A percentile compares a stretch with the other conserved stretches of the same genome.
phyloP scores from a whole-genome alignment of 768 basidiomycete genomes.

The Tremella fuciformis region DNA sequence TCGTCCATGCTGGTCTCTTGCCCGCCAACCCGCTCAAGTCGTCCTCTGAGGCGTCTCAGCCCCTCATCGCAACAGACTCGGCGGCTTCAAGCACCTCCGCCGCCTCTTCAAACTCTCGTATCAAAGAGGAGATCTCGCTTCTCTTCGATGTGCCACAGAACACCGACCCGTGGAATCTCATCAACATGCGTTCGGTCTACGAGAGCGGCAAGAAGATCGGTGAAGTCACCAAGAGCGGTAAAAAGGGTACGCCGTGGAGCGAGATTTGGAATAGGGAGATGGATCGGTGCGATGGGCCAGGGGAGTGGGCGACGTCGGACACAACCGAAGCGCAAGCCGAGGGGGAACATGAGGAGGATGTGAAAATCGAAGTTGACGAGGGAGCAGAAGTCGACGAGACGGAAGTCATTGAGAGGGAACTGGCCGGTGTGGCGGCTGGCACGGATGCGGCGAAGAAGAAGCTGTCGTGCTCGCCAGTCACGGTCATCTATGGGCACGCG shows the following conservation, averaged over 20 bases:
- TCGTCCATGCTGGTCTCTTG: constrained; percentile 81
- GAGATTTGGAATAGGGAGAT: constrained; percentile 61
- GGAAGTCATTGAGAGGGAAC: constrained; percentile 24
- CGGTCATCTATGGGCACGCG: constrained; percentile 79
- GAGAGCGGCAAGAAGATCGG: constrained; percentile 52
- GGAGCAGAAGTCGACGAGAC: constrained; percentile 30
- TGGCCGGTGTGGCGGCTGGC: constrained; percentile 19
- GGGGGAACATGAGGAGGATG: constrained; percentile 22
- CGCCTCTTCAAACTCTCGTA: constrained; percentile 5
- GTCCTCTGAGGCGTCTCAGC: constrained; percentile 61
- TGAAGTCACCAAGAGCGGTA: constrained; percentile 53
- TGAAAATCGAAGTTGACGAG: constrained; percentile 55
- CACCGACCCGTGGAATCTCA: constrained; percentile 66
- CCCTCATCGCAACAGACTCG: constrained; percentile 58
- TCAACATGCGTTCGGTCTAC: constrained; percentile 68
- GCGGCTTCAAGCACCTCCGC: constrained; percentile 11
- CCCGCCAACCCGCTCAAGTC: constrained; percentile 65
- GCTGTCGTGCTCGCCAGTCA: constrained; percentile 49
- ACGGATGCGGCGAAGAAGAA: constrained; percentile 13
- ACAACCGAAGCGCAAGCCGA: constrained; percentile 51
- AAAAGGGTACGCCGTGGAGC: constrained; percentile 69
- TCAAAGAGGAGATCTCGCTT: constrained; percentile 60
- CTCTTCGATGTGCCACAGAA: constrained; percentile 72
- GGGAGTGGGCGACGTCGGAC: constrained; percentile 48
- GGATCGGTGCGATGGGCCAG: constrained; percentile 41